phyloP scores from a whole-genome alignment of 192 early-diverging fungal genomes.

The Rhizoclosmatium sp. region DNA sequence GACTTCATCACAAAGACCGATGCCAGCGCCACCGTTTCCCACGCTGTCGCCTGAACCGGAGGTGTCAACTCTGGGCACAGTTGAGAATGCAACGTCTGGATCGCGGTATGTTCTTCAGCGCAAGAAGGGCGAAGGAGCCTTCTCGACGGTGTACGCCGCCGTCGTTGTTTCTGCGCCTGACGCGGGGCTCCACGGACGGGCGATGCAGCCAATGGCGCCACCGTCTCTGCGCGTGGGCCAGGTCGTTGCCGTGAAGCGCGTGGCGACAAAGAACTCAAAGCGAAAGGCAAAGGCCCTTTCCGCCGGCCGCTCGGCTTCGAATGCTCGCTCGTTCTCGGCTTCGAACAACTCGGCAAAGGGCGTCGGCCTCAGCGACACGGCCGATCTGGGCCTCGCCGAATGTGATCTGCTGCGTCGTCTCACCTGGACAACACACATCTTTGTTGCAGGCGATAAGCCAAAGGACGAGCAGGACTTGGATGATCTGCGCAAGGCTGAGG shows the following conservation, averaged over 20 bases:
- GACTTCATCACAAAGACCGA: too few species aligned
- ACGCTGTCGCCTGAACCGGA: too few species aligned
- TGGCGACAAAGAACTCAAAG: background rate
- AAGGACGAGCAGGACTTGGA: background rate
- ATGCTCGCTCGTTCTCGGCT: background rate
- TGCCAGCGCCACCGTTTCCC: too few species aligned
- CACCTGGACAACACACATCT: constrained; percentile 35
- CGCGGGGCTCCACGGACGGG: constrained; percentile 5
- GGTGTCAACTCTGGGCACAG: background rate
- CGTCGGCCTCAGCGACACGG: background rate
- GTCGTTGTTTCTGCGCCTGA: background rate
- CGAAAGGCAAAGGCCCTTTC: background rate
- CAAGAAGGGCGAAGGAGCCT: constrained; percentile 30
- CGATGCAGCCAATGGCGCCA: constrained; percentile 29
- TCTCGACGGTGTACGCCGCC: constrained; percentile 31
- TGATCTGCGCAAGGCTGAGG: background rate
- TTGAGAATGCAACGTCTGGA: constrained; percentile 28
- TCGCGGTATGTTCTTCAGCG: constrained; percentile 1
- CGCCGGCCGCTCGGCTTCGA: background rate
- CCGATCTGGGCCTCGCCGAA: constrained; percentile 16
- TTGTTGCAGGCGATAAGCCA: constrained; percentile 1
- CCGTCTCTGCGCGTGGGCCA: constrained; percentile 11
- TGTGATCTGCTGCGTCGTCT: constrained; percentile 31
- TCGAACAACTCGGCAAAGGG: background rate
- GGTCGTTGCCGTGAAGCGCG: constrained; percentile 31